Evolutionary conservation across 768 basidiomycete species (phyloP).

Genomic region (Panellus pusillus): DNA sequence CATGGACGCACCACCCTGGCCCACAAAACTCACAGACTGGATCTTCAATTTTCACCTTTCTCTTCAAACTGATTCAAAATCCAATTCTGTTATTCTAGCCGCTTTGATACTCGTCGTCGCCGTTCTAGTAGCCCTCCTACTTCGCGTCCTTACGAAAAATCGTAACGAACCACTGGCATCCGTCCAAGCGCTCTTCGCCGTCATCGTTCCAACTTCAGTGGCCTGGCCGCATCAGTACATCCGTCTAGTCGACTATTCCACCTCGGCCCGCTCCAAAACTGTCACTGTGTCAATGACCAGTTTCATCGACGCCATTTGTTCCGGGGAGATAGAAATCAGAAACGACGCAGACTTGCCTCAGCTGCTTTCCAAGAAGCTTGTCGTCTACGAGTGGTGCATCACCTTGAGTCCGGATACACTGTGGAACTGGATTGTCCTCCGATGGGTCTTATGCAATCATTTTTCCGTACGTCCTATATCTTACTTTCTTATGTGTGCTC

Average conservation of each 20-base stretch:
- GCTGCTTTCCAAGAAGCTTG: constrained; percentile 34
- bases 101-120: background rate
- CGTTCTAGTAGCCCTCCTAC: background rate
- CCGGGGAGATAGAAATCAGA: constrained; percentile 46
- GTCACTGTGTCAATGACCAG: constrained; percentile 34
- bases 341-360: constrained; percentile 38
- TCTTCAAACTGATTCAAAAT: background rate
- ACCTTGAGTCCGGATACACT: constrained; percentile 30
- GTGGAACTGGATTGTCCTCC: constrained; percentile 35
- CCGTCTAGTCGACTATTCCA: constrained; percentile 26
- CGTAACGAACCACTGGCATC: constrained; percentile 19
- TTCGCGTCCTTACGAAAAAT: background rate
- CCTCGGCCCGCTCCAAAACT: constrained; percentile 16
- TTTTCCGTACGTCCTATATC: background rate
- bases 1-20: background rate
- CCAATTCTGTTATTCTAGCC: background rate
- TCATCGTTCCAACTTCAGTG: constrained; percentile 45
- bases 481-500: too few relatives aligned
- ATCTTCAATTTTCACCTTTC: background rate
- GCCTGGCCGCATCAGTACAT: constrained; percentile 44
- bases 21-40: background rate
- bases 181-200: constrained; percentile 38
- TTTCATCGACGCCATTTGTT: constrained; percentile 36
- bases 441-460: constrained; percentile 36
- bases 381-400: constrained; percentile 40